Evolutionary conservation across 2,329 filamentous ascomycete species (phyloP).

Genomic region (Penicillium psychrosexuale): DNA sequence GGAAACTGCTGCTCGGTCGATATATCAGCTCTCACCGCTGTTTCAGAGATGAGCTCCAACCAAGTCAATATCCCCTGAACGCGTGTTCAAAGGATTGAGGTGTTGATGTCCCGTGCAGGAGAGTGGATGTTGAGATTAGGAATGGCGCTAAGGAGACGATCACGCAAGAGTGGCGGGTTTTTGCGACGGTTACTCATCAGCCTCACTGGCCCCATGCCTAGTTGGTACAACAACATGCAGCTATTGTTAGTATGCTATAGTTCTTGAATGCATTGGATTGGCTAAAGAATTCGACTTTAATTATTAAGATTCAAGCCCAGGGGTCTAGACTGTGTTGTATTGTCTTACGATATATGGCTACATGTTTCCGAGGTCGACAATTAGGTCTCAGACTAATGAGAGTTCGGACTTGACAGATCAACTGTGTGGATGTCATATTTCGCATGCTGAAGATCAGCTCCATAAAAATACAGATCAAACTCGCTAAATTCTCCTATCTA

Average conservation of each 20-base stretch:
- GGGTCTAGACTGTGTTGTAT: background rate
- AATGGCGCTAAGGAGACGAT: slow-evolving; percentile 25
- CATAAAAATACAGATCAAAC: slow-evolving; percentile 23
- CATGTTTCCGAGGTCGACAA: background rate
- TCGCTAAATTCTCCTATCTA: slow-evolving; percentile 4
- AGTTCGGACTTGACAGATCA: background rate
- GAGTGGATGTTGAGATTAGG: slow-evolving; percentile 21
- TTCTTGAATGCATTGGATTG: background rate
- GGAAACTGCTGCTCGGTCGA: background rate
- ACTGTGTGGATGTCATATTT: slow-evolving; percentile 7
- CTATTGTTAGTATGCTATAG: background rate
- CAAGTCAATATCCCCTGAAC: background rate
- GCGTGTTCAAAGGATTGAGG: background rate
- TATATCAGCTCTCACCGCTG: slow-evolving; percentile 14
- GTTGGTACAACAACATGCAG: background rate
- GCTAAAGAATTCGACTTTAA: background rate
- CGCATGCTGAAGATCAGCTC: slow-evolving; percentile 8
- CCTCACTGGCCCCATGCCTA: background rate
- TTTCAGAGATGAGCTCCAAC: background rate
- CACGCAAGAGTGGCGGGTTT: slow-evolving; percentile 28
- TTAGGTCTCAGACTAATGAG: background rate
- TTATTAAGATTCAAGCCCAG: background rate
- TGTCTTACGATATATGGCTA: background rate
- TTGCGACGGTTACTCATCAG: slow-evolving; percentile 13
- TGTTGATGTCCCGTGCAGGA: background rate